A percentile compares a stretch with the other conserved stretches of the same genome.
Evolutionary conservation across 345 rosid genomes (phyloP).

Genomic region (Fremontodendron californicum): DNA sequence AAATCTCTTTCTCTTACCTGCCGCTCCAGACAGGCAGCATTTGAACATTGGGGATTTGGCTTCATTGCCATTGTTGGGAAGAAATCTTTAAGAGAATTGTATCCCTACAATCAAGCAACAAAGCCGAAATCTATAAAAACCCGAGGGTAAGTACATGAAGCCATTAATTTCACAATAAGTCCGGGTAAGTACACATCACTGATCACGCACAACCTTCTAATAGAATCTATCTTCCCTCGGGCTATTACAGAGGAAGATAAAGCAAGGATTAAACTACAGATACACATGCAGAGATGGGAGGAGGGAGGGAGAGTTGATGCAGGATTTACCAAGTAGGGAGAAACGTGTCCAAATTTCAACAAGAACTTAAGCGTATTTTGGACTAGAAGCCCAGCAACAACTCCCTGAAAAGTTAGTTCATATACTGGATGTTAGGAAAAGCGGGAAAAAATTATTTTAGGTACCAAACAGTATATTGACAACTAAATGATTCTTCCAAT

Average conservation of each 20-base stretch:
- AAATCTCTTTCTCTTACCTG: constrained; percentile 52
- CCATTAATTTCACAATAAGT: not conserved
- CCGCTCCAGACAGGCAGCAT: constrained; percentile 79
- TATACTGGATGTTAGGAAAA: constrained; percentile 8
- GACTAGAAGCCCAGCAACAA: constrained; percentile 87
- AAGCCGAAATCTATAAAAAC: constrained; percentile 10
- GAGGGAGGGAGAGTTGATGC: not conserved
- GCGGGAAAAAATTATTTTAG: not conserved
- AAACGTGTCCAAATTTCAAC: constrained; percentile 78
- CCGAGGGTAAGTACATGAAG: constrained; percentile 7
- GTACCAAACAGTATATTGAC: not conserved
- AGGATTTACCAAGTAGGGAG: constrained; percentile 76
- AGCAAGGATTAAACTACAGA: not conserved
- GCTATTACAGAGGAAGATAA: not conserved
- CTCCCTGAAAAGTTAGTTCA: constrained; percentile 59
- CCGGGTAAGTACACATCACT: not conserved
- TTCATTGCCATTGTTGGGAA: constrained; percentile 97
- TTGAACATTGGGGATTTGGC: constrained; percentile 93
- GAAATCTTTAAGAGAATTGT: constrained; percentile 88
- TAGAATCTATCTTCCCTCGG: not conserved
- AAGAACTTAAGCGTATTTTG: constrained; percentile 86
- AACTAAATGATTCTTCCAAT: not conserved
- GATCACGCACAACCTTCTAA: not conserved
- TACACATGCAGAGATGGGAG: not conserved
- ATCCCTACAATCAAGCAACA: constrained; percentile 55